Evolutionary conservation across 2,329 filamentous ascomycete genomes (phyloP).

Genomic region (Berkeleyomyces basicola): DNA sequence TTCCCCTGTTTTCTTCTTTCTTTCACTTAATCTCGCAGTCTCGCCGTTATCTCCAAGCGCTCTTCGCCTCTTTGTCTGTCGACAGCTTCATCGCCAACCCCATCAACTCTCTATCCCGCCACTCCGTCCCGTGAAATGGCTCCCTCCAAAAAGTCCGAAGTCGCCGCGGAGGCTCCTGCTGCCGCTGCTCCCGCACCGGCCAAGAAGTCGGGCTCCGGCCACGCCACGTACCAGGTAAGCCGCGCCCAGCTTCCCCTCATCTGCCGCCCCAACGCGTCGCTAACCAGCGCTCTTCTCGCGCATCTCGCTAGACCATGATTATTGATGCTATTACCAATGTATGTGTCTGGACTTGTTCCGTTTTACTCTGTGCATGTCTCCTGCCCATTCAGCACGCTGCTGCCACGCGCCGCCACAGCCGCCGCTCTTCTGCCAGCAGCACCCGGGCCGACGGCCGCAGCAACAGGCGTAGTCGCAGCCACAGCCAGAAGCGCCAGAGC

Average conservation of each 20-base stretch:
- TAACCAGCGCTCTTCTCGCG: conserved; percentile 20
- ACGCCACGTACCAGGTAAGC: conserved; percentile 44
- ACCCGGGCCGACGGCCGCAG: not conserved
- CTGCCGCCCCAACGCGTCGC: conserved; percentile 13
- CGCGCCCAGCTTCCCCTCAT: conserved; percentile 13
- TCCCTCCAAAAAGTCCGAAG: conserved; percentile 38
- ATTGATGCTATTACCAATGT: conserved; percentile 44
- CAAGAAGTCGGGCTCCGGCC: conserved; percentile 33
- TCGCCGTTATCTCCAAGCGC: conserved; percentile 1
- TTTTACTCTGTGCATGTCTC: conserved; percentile 16
- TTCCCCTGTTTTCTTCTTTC: not conserved
- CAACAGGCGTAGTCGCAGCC: not conserved
- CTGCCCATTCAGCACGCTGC: conserved; percentile 22
- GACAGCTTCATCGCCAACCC: not conserved
- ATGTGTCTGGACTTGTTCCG: conserved; percentile 23
- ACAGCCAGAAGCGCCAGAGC: not conserved
- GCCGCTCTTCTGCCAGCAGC: too few relatives aligned
- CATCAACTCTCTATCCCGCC: not conserved
- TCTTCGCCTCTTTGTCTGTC: not conserved
- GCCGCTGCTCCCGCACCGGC: conserved; percentile 21
- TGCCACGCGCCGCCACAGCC: too few relatives aligned
- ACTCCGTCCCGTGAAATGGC: conserved; percentile 29
- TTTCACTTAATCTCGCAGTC: conserved; percentile 11
- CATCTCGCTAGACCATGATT: conserved; percentile 39
- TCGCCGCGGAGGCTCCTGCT: conserved; percentile 20